Base-by-base conservation (phyloP, 1,284 basidiomycete genomes). In the Boletus mariae region DNA sequence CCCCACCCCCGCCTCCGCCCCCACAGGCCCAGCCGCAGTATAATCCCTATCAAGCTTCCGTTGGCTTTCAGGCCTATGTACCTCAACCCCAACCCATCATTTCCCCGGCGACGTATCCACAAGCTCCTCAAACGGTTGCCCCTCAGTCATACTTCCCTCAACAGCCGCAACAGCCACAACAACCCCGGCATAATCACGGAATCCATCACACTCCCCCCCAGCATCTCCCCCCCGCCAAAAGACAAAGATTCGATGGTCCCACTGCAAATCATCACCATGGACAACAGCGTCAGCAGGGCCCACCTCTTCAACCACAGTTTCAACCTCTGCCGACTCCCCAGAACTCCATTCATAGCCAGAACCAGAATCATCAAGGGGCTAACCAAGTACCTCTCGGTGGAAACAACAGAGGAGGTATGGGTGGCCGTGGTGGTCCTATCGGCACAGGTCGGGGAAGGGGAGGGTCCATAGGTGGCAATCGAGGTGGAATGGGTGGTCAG, bases 241-340 rank as follows among this genome's bases (percentile, higher is more conserved):
- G 92, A 49, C 91, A 85, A 57, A 80, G 91, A 17, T 92, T 92
- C 63, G 92, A 94, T 65, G 85, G 84, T 6, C 85, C 88, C 0
- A 81, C 72, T 56, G 73, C 75, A 53, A 76, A 73, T 59, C 75
- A 75, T 49, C 77, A 78, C 53, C 63, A 68, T 47, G 75, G 73
- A 42, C 73, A 74, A 52, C 71, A 75, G 53, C 63, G 73, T 47
- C 73, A 68, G 17, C 57, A 57, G 15, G 65, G 63, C 7, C 62
- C 57, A 25, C 57, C 59, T 42, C 61, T 61, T 31, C 66, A 69
- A 38, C 68, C 66, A n/a, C 79, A 75, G 51, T 75, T 75, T 54
- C 77, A 77, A 47, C 68, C 77, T 17, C 79, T 79, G 17, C 78
- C 71, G 35, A 78, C 74, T 55, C 77, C 75, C 15, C 78, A 78